These are phyloP conservation scores for Yamadazyma laniorum DNA, from an alignment of 805 yeast genomes.

Conservation along the genomic window DNA sequence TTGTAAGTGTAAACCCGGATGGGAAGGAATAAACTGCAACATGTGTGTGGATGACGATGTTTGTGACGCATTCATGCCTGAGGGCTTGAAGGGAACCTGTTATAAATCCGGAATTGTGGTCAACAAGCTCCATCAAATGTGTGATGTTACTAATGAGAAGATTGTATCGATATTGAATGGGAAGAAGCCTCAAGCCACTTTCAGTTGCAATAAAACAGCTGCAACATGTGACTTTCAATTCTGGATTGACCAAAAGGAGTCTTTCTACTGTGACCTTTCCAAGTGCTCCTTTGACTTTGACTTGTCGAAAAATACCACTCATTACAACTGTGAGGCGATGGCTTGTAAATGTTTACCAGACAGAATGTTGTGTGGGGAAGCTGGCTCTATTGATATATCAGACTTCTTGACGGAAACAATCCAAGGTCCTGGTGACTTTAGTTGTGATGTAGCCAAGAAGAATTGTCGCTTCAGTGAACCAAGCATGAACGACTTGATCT, in stretches of 20 bases:
- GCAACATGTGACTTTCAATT: conserved; percentile 83
- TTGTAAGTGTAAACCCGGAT: conserved; percentile 80
- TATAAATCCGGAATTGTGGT: conserved; percentile 83
- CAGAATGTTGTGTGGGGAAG: conserved; percentile 89
- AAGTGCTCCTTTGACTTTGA: conserved; percentile 72
- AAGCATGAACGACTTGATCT: conserved; percentile 88
- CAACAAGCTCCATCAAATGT: conserved; percentile 80
- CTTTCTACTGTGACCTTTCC: conserved; percentile 82
- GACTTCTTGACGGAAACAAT: conserved; percentile 90
- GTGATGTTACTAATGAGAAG: conserved; percentile 89
- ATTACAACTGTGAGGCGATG: conserved; percentile 73
- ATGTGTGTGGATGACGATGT: conserved; percentile 70
- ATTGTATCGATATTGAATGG: conserved; percentile 79
- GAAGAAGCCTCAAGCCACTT: conserved; percentile 85
- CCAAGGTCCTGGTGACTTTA: conserved; percentile 88
- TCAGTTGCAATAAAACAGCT: conserved; percentile 72
- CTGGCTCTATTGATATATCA: conserved; percentile 90
- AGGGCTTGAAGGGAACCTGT: conserved; percentile 81
- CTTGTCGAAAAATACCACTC: conserved; percentile 60
- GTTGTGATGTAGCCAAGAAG: conserved; percentile 64
- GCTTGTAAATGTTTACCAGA: conserved; percentile 91
- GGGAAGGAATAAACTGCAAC: conserved; percentile 95
- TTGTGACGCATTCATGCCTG: conserved; percentile 88
- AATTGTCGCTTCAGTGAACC: conserved; percentile 88
- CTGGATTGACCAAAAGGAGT: conserved; percentile 90